Evolutionary conservation across 2,329 filamentous ascomycete genomes (phyloP), one percentile per base, ranked within the genome.

Genomic region (Didymella pomorum): DNA sequence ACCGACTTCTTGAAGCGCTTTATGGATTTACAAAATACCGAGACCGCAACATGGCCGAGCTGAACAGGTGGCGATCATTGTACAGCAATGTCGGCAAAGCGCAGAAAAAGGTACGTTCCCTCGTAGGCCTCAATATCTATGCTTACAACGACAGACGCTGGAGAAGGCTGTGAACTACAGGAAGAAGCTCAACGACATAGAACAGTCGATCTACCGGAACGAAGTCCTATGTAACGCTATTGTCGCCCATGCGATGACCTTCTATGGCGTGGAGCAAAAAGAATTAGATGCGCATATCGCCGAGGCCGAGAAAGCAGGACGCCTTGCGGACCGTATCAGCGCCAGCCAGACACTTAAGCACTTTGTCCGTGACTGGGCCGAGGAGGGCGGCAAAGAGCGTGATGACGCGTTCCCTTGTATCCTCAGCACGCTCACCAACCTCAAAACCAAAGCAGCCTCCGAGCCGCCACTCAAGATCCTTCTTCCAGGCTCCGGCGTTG

Each of bases 361-460:
- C 62, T 83, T 82, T 56, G 83, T 86, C 2, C 78, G 84, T 5
- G 85, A 87, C 65, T 87, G 84, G 84, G 80, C 84, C 0, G 72
- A 71, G 0, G 78, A 82, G 14, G 84, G 84, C 0, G 57, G 63
- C 0, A 70, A 77, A 35, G 84, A 87, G 60, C 76, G 84, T 1
- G 67, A 79, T 0, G 75, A 76, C 29, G 71, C 75, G 0, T 79
- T 78, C 41, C 69, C 67, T 1, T 78, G 72, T 52, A 68, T 79
- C 3, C 43, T 79, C 12, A 61, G 61, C 10, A 67, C 67, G 0
- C 61, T 79, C 12, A 37, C 51, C 8, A 26, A 26, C 1, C 39
- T 64, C 1, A 56, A 53, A 35, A 10, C 35, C 2, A n/a, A 23
- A 10, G 25, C n/a, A 0, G 1, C 16, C 0, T 14, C 29, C 1